Evolutionary conservation across 805 yeast genomes (phyloP).

Genomic region (Phaffomyces opuntiae): DNA sequence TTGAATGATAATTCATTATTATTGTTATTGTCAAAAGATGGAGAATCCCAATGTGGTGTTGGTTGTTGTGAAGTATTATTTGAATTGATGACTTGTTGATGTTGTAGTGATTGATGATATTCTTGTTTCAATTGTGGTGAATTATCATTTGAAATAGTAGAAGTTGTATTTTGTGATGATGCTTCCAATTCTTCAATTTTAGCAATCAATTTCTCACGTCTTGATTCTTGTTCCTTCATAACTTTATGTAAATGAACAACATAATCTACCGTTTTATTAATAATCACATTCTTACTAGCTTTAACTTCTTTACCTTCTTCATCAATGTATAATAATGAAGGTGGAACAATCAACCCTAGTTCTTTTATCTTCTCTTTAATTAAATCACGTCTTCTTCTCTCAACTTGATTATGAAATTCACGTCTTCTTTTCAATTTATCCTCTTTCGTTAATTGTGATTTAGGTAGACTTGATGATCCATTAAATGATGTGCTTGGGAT

Average conservation of each 20-base stretch:
- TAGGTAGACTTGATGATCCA: slow-evolving; percentile 23
- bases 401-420: slow-evolving; percentile 92
- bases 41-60: not conserved
- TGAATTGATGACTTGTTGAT: no score
- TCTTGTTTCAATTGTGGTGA: not conserved
- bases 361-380: slow-evolving; percentile 86
- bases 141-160: not conserved
- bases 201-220: slow-evolving; percentile 34
- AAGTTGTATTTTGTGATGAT: slow-evolving; percentile 9
- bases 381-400: slow-evolving; percentile 82
- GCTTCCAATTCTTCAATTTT: slow-evolving; percentile 32
- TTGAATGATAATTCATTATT: no score
- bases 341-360: slow-evolving; percentile 76
- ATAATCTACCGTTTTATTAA: slow-evolving; percentile 76
- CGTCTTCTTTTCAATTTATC: slow-evolving; percentile 71
- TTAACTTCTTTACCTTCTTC: slow-evolving; percentile 53
- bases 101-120: not conserved
- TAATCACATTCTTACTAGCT: slow-evolving; percentile 77
- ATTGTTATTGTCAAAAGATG: no score
- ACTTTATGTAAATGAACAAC: slow-evolving; percentile 59
- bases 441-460: slow-evolving; percentile 42
- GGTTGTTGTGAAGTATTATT: no score
- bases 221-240: slow-evolving; percentile 45
- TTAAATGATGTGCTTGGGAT: slow-evolving; percentile 25
- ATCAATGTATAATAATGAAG: slow-evolving; percentile 45